Evolutionary conservation across 805 yeast genomes (phyloP).

Genomic region (Saccharomycopsis fermentans): DNA sequence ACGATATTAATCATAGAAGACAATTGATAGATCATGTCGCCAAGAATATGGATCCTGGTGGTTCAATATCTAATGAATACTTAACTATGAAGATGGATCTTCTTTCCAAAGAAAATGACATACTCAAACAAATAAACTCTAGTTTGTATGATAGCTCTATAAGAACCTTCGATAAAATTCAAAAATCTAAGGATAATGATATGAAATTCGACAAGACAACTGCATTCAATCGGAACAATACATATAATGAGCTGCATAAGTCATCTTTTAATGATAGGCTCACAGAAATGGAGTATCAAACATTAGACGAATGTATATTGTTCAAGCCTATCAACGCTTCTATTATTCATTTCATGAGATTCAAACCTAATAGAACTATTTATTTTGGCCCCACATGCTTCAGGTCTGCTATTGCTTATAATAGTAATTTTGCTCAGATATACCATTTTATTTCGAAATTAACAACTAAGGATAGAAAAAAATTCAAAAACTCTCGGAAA

Average conservation of each 20-base stretch:
- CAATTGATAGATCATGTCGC: slow-evolving; percentile 5
- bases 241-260: background rate
- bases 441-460: slow-evolving; percentile 13
- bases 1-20: slow-evolving; percentile 4
- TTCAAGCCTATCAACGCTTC: slow-evolving; percentile 4
- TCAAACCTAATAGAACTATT: slow-evolving; percentile 16
- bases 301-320: background rate
- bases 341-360: slow-evolving; percentile 3
- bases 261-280: background rate
- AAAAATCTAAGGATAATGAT: background rate
- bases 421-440: slow-evolving; percentile 10
- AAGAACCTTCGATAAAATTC: background rate
- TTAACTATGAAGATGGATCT: slow-evolving; percentile 7
- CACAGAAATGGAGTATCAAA: background rate
- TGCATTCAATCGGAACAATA: background rate
- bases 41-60: background rate
- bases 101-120: slow-evolving; percentile 7
- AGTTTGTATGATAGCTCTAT: background rate
- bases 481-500: slow-evolving; percentile 8
- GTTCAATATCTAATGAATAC: slow-evolving; percentile 6
- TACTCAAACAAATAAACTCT: slow-evolving; percentile 1
- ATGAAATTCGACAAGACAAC: background rate
- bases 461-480: slow-evolving; percentile 13
- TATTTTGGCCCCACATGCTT: slow-evolving; percentile 18
- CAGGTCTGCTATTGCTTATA: slow-evolving; percentile 13